A percentile compares a stretch with the other conserved stretches of the same genome.
Conservation (phyloP, 2,329 filamentous ascomycete genomes). For the Aspergillus felis region DNA sequence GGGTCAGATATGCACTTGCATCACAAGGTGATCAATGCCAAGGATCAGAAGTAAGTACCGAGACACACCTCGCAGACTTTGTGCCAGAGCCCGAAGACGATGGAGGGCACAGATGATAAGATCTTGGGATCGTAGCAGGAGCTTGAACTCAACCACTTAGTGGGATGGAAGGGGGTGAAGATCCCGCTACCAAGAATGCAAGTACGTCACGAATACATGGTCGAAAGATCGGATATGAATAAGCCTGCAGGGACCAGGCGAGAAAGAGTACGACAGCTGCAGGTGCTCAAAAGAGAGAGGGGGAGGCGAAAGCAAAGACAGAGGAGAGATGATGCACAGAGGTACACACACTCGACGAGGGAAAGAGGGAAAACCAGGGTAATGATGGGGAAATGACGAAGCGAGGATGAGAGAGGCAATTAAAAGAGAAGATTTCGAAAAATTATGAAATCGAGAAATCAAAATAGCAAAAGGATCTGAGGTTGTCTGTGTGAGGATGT, state of each 20-base stretch:
- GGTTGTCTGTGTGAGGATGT: conserved; percentile 6
- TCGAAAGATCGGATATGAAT: conserved; percentile 7
- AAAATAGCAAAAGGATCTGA: background rate
- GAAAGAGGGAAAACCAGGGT: background rate
- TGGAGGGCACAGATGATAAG: conserved; percentile 9
- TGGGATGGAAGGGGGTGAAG: conserved; percentile 14
- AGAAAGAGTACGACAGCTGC: background rate
- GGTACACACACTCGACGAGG: background rate
- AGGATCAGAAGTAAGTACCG: conserved; percentile 3
- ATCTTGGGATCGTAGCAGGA: conserved; percentile 5
- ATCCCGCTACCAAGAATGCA: conserved; percentile 25
- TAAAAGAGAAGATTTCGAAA: background rate
- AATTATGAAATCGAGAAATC: background rate
- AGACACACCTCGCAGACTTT: conserved; percentile 11
- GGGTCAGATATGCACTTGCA: conserved; percentile 14
- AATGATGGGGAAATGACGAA: background rate
- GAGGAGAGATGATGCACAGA: background rate
- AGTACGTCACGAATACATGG: conserved; percentile 25
- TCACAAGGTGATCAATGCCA: conserved; percentile 1
- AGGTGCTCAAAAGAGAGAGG: background rate
- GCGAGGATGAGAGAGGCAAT: background rate
- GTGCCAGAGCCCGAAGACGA: conserved; percentile 2
- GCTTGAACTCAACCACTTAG: conserved; percentile 7
- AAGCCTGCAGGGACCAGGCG: background rate
- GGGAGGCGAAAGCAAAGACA: background rate